These are phyloP conservation scores for Lipomyces oligophaga DNA, from an alignment of 805 yeast species.

Conservation along the genomic window DNA sequence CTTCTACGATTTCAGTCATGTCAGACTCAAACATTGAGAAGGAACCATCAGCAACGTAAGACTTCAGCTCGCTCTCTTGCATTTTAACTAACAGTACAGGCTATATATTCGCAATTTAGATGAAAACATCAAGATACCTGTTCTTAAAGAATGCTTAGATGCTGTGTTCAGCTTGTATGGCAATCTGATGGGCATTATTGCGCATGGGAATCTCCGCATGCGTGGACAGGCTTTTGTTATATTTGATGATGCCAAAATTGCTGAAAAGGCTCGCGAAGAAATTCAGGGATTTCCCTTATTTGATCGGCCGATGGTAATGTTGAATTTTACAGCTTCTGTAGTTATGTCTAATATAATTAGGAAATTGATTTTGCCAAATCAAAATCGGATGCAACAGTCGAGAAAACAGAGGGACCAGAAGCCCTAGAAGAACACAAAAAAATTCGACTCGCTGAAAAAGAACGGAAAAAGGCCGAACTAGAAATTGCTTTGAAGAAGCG, in stretches of 20 bases:
- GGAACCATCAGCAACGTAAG: too few species aligned
- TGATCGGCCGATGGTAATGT: conserved; percentile 45
- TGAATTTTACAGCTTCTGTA: neutral
- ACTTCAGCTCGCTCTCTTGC: too few species aligned
- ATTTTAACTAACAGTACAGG: too few species aligned
- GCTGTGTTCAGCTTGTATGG: conserved; percentile 48
- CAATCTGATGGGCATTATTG: conserved; percentile 48
- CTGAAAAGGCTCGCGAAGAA: conserved; percentile 46
- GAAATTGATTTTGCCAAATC: conserved; percentile 43
- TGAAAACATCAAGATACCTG: conserved; percentile 57
- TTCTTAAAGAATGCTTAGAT: conserved; percentile 45
- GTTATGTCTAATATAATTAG: conserved; percentile 3
- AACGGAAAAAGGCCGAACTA: conserved; percentile 17
- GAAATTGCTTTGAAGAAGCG: conserved; percentile 24
- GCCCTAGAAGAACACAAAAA: conserved; percentile 32
- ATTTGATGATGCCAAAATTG: conserved; percentile 43
- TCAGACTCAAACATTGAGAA: too few species aligned
- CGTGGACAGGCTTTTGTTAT: conserved; percentile 83
- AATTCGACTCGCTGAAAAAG: conserved; percentile 20
- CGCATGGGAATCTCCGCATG: conserved; percentile 59
- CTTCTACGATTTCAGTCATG: too few species aligned
- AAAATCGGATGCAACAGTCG: conserved; percentile 43
- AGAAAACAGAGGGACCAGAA: conserved; percentile 28
- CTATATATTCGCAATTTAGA: conserved; percentile 70
- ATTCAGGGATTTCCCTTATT: conserved; percentile 39